These are phyloP conservation scores for Talaromyces stipitatus DNA, from an alignment of 495 filamentous ascomycete genomes.

Conservation along the genomic window DNA sequence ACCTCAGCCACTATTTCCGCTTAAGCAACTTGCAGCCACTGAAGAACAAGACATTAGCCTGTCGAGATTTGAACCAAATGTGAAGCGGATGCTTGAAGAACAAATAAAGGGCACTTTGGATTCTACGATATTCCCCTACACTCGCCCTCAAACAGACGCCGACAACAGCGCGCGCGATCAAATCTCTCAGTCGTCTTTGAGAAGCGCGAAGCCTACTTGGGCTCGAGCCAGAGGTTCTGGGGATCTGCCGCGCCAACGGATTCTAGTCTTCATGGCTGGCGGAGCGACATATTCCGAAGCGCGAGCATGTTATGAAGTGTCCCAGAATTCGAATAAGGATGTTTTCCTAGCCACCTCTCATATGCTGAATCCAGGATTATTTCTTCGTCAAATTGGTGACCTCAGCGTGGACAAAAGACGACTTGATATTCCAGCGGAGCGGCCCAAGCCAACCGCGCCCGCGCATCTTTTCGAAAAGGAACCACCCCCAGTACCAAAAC, in stretches of 20 bases:
- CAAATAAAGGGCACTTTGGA: constrained; percentile 51
- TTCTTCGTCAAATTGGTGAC: constrained; percentile 72
- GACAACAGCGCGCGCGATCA: constrained; percentile 48
- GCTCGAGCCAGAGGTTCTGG: constrained; percentile 68
- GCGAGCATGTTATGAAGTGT: constrained; percentile 82
- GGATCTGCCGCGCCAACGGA: constrained; percentile 77
- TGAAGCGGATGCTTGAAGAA: constrained; percentile 65
- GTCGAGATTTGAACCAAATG: constrained; percentile 41
- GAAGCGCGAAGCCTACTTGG: constrained; percentile 91
- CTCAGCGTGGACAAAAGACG: constrained; percentile 64
- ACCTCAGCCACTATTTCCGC: constrained; percentile 57
- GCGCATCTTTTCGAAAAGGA: constrained; percentile 83
- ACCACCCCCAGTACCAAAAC: constrained; percentile 31
- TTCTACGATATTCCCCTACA: constrained; percentile 64
- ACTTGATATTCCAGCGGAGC: constrained; percentile 74
- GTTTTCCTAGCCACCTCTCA: constrained; percentile 88
- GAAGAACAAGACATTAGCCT: constrained; percentile 46
- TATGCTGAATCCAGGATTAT: constrained; percentile 78
- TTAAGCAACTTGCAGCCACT: constrained; percentile 40
- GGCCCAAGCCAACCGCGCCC: constrained; percentile 71
- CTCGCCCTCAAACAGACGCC: constrained; percentile 63
- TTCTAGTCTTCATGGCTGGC: constrained; percentile 94
- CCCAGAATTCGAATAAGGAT: constrained; percentile 61
- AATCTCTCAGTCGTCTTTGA: constrained; percentile 66
- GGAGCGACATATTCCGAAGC: constrained; percentile 90